These are phyloP conservation scores for Krasilnikovozyma curviuscula DNA, from an alignment of 768 basidiomycete species.

Conservation along the genomic window DNA sequence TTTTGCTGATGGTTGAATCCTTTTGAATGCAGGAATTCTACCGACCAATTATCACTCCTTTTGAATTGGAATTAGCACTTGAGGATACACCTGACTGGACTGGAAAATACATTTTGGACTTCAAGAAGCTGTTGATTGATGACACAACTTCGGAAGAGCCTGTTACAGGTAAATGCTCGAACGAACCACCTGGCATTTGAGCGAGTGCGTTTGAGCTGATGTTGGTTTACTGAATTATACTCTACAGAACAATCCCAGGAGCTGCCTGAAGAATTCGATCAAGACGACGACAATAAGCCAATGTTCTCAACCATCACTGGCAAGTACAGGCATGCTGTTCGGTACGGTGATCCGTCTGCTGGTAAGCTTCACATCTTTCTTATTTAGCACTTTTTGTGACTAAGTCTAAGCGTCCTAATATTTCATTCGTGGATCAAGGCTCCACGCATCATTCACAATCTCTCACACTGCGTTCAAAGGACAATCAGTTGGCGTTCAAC, in stretches of 20 bases:
- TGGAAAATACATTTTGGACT: slow-evolving; percentile 58
- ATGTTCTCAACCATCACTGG: slow-evolving; percentile 74
- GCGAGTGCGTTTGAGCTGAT: slow-evolving; percentile 3
- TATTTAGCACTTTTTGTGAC: background rate
- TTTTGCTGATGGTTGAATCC: background rate
- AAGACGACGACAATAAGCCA: slow-evolving; percentile 42
- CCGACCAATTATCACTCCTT: slow-evolving; percentile 81
- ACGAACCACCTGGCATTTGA: background rate
- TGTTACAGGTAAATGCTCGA: background rate
- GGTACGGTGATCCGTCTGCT: slow-evolving; percentile 1
- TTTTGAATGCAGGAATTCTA: slow-evolving; percentile 54
- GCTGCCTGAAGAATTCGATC: slow-evolving; percentile 17
- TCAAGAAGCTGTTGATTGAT: slow-evolving; percentile 30
- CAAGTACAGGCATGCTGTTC: slow-evolving; percentile 55
- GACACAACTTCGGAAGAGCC: background rate
- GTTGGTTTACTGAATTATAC: background rate
- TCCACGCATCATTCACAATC: too few species aligned
- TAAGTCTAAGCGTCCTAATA: slow-evolving; percentile 12
- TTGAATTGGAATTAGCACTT: slow-evolving; percentile 67
- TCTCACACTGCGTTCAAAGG: slow-evolving; percentile 3
- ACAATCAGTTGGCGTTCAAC: background rate
- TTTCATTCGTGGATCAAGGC: background rate
- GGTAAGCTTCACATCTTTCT: background rate
- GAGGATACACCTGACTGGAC: slow-evolving; percentile 51
- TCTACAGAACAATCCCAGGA: slow-evolving; percentile 12